Evolutionary conservation across 1,139 yeast species (phyloP).

Genomic region (Geotrichum restrictum): DNA sequence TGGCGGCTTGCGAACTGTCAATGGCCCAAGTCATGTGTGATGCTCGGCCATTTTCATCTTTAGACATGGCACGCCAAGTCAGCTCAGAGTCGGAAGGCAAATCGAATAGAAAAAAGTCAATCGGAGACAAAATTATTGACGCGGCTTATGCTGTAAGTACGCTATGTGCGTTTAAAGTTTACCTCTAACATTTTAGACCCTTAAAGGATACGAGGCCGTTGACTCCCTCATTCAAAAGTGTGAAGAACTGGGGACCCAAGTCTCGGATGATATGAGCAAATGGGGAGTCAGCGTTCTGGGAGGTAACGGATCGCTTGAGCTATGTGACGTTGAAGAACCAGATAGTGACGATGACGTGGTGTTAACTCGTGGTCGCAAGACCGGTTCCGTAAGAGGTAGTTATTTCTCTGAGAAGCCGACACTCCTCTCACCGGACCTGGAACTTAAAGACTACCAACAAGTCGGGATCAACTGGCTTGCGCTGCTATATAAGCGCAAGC

Average conservation of each 20-base stretch:
- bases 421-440: slow-evolving; percentile 57
- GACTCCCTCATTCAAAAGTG: slow-evolving; percentile 85
- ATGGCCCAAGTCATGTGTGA: slow-evolving; percentile 59
- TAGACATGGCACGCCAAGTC: slow-evolving; percentile 55
- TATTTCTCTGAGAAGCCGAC: slow-evolving; percentile 73
- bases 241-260: slow-evolving; percentile 66
- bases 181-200: slow-evolving; percentile 38
- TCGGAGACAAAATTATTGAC: slow-evolving; percentile 74
- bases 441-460: slow-evolving; percentile 82
- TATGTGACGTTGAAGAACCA: slow-evolving; percentile 34
- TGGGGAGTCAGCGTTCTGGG: slow-evolving; percentile 85
- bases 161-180: slow-evolving; percentile 17
- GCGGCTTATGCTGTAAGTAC: slow-evolving; percentile 46
- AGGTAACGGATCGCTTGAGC: slow-evolving; percentile 42
- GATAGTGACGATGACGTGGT: slow-evolving; percentile 22
- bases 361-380: slow-evolving; percentile 9
- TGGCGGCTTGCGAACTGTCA: slow-evolving; percentile 66
- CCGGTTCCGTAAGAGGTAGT: slow-evolving; percentile 33
- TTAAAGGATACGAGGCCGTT: slow-evolving; percentile 89
- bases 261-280: slow-evolving; percentile 64
- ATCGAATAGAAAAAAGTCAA: slow-evolving; percentile 48
- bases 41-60: slow-evolving; percentile 62
- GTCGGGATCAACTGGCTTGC: slow-evolving; percentile 94
- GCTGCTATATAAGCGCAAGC: slow-evolving; percentile 65
- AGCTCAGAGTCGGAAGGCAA: slow-evolving; percentile 36